Evolutionary conservation across 306 rosid genomes (phyloP), one percentile per base, ranked within the genome.

Genomic region (Hippophae tibetana): DNA sequence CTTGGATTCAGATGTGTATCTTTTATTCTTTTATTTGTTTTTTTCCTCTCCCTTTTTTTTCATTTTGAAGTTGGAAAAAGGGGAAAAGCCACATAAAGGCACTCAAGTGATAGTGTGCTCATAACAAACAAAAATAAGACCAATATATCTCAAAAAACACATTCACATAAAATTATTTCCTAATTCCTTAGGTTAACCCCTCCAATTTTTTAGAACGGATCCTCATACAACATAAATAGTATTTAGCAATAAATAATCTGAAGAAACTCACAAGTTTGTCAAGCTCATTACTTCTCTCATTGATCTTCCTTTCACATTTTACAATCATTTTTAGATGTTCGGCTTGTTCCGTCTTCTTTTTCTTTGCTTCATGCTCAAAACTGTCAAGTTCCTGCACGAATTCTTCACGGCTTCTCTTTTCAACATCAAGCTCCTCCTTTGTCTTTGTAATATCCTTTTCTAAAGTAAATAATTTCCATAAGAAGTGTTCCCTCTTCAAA

Each of bases 301-400:
- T 51, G 64, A 89, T 88, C 78, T 66, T 88, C 79, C 74, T 93
- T 77, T 93, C 99, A 43, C 83, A 78, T 26, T 61, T 75, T 2
- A 71, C 59, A 74, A 93, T 79, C 78, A 88, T 95, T 78, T 86
- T 93, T 45, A 79, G 78, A 81, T 80, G 81, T 57, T 86, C 89
- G 51, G 85, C 79, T 61, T 84, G 95, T 68, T 88, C 95, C 57
- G 84, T 93, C 77, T 87, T 93, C 90, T 82, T 93, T 72, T 78
- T 84, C 57, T 81, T 65, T 42, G 85, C 82, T 74, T 93, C 95
- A 52, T 57, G 62, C 70, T 88, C 94, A 65, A 82, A 80, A 11
- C 60, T 70, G 47, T 77, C 97, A 52, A 88, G 75, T 70, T 93
- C 88, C 72, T 82, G 64, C 73, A 93, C 67, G 60, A 86, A 82